Percentiles rank a stretch among this genome's conserved stretches.
Evolutionary conservation across 164 flowering plant genomes (phyloP).

Genomic region (Cinnamomum chago): DNA sequence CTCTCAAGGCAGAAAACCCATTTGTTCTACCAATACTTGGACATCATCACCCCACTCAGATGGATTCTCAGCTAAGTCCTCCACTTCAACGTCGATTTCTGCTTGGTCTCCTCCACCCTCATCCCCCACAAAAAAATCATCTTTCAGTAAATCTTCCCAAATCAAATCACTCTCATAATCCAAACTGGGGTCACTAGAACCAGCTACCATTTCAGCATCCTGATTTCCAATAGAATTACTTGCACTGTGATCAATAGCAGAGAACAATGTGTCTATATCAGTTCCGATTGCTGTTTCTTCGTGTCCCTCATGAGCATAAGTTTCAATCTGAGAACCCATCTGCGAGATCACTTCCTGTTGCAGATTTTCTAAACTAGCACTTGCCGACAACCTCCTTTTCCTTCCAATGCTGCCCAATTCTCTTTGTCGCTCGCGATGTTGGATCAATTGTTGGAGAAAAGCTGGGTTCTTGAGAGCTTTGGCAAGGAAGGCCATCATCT

Average conservation of each 20-base stretch:
- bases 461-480: conserved; percentile 36
- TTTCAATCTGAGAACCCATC: neutral
- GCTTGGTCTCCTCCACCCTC: conserved; percentile 21
- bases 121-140: conserved; percentile 21
- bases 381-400: conserved; percentile 29
- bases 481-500: conserved; percentile 42
- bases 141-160: conserved; percentile 47
- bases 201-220: conserved; percentile 1
- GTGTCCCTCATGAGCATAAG: neutral
- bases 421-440: conserved; percentile 21
- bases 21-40: conserved; percentile 26
- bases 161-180: conserved; percentile 20
- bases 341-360: conserved; percentile 9
- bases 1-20: conserved; percentile 8
- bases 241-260: conserved; percentile 13
- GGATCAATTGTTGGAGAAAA: conserved; percentile 35
- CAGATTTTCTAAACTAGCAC: conserved; percentile 19
- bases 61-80: conserved; percentile 37
- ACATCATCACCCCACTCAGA: conserved; percentile 25
- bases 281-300: conserved; percentile 24
- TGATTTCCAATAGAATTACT: conserved; percentile 7
- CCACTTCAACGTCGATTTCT: conserved; percentile 38
- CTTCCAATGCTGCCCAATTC: conserved; percentile 32
- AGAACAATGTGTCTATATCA: conserved; percentile 16
- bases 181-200: conserved; percentile 9